Evolutionary conservation across 148 eudicot genomes (phyloP).

Genomic region (Chenopodium berlandieri): DNA sequence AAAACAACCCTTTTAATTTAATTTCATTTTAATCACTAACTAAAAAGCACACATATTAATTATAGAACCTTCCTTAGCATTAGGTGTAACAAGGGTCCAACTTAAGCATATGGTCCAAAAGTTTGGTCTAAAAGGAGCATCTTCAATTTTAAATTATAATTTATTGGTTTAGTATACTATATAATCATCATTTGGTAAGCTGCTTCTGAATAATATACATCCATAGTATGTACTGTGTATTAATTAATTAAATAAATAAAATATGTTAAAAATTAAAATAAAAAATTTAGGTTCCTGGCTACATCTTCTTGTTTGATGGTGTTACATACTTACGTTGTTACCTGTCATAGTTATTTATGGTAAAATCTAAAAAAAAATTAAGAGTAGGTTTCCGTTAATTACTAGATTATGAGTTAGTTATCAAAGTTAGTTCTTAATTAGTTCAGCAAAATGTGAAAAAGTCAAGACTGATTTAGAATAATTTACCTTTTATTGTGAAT

Average conservation of each 20-base stretch:
- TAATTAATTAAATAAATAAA: too few relatives aligned
- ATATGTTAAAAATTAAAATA: background rate
- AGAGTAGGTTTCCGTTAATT: background rate
- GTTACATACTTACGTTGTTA: background rate
- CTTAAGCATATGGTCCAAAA: background rate
- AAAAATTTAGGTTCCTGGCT: background rate
- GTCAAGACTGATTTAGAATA: background rate
- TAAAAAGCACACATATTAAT: background rate
- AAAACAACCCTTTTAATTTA: too few relatives aligned
- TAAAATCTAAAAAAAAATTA: background rate
- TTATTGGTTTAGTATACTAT: background rate
- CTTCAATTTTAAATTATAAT: background rate
- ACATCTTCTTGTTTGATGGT: background rate
- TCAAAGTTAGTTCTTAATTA: background rate
- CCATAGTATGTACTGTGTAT: too few relatives aligned
- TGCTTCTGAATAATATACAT: background rate
- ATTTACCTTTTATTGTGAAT: background rate
- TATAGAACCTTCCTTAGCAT: background rate
- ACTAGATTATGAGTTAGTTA: conserved; percentile 9
- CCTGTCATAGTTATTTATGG: background rate
- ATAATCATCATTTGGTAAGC: conserved; percentile 10
- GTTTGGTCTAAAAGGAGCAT: conserved; percentile 7
- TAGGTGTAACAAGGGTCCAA: background rate
- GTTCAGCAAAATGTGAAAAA: background rate
- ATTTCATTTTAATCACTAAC: background rate